phyloP scores from a whole-genome alignment of 2,329 filamentous ascomycete genomes.

The Hirsutella thompsonii region DNA sequence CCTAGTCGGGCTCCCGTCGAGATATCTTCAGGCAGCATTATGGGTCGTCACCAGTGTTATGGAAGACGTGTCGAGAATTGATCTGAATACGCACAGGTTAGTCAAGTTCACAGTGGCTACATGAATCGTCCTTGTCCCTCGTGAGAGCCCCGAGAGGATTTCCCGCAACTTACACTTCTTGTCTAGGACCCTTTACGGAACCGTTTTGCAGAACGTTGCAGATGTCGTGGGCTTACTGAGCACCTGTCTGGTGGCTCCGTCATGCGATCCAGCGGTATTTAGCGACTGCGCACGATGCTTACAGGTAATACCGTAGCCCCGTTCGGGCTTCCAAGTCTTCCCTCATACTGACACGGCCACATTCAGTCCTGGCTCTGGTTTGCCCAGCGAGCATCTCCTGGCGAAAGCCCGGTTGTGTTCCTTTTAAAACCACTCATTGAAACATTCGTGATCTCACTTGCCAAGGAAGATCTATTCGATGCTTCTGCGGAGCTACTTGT shows the following conservation, averaged over 20 bases:
- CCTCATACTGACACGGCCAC: constrained; percentile 5
- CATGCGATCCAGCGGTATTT: constrained; percentile 22
- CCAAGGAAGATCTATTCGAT: constrained; percentile 44
- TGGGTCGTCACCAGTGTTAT: constrained; percentile 41
- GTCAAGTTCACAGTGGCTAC: constrained; percentile 4
- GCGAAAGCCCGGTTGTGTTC: constrained; percentile 41
- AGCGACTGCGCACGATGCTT: constrained; percentile 47
- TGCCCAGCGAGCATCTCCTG: constrained; percentile 49
- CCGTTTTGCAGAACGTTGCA: constrained; percentile 24
- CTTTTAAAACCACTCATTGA: constrained; percentile 47
- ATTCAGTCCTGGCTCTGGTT: constrained; percentile 60
- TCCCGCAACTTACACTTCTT: constrained; percentile 1
- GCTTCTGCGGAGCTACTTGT: constrained; percentile 50
- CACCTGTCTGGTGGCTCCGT: constrained; percentile 19
- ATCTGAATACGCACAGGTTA: constrained; percentile 47
- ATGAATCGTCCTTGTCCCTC: too few relatives aligned
- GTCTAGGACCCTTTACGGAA: constrained; percentile 22
- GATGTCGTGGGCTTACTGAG: constrained; percentile 28
- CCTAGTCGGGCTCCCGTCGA: constrained; percentile 32
- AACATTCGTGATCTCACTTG: constrained; percentile 46
- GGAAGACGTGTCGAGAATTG: constrained; percentile 40
- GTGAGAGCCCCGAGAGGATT: too few relatives aligned
- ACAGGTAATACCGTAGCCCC: constrained; percentile 38
- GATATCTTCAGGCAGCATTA: constrained; percentile 40
- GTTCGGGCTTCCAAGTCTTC: too few relatives aligned